A percentile compares a stretch with the other conserved stretches of the same genome.
Conservation (phyloP, 2,329 filamentous ascomycete species). For the Fusarium redolens region DNA sequence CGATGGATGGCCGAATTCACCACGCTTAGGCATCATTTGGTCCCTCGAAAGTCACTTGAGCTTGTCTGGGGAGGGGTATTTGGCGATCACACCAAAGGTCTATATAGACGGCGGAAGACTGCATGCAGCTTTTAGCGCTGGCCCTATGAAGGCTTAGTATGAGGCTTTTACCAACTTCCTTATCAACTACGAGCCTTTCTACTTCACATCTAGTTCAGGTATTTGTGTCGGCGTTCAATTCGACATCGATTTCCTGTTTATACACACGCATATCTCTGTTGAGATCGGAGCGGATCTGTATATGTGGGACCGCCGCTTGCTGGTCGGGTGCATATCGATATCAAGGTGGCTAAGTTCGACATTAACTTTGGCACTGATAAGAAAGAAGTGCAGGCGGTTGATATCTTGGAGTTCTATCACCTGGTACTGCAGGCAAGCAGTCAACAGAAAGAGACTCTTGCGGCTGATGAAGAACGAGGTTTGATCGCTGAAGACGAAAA, state of each 20-base stretch:
- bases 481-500: fast-evolving
- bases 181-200: conserved; percentile 26
- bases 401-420: background rate
- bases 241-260: conserved; percentile 25
- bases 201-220: conserved; percentile 22
- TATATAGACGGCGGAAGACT: conserved; percentile 51
- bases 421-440: background rate
- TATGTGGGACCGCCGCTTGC: conserved; percentile 24
- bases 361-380: conserved; percentile 32
- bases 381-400: fast-evolving
- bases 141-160: background rate
- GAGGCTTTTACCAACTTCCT: conserved; percentile 29
- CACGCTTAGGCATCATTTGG: conserved; percentile 49
- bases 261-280: conserved; percentile 24
- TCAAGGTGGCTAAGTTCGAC: conserved; percentile 42
- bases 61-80: conserved; percentile 51
- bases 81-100: conserved; percentile 52
- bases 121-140: background rate
- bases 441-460: background rate
- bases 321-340: conserved; percentile 40
- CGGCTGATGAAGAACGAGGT: fast-evolving
- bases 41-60: conserved; percentile 31
- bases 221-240: conserved; percentile 42
- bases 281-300: conserved; percentile 29
- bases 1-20: conserved; percentile 46